Percentiles rank a stretch among this genome's conserved stretches.
Evolutionary conservation across 371 early-diverging fungal genomes (phyloP).

Genomic region (Mucor plumbeus): DNA sequence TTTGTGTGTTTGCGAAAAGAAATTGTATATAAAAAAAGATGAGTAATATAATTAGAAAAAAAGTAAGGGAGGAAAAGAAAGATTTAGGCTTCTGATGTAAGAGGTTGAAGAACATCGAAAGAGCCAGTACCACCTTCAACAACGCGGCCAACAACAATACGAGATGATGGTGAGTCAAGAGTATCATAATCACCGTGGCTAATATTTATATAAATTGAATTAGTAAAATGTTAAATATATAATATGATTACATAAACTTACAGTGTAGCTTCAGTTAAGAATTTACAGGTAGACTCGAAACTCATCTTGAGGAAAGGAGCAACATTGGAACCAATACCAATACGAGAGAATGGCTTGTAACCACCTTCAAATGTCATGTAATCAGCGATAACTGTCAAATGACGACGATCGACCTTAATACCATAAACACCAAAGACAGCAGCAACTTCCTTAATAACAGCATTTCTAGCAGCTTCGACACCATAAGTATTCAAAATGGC

Average conservation of each 20-base stretch:
- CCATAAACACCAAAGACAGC: conserved; percentile 98
- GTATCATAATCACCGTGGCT: conserved; percentile 87
- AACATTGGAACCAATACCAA: conserved; percentile 89
- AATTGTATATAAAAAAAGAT: conserved; percentile 6
- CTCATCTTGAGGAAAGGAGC: conserved; percentile 97
- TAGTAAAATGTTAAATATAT: background rate
- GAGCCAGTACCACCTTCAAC: conserved; percentile 95
- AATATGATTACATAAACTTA: conserved; percentile 41
- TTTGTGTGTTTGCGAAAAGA: conserved; percentile 6
- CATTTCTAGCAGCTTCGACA: conserved; percentile 97
- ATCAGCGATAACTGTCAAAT: conserved; percentile 98
- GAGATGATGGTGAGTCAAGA: conserved; percentile 88
- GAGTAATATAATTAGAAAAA: conserved; percentile 9
- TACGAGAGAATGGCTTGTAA: conserved; percentile 96
- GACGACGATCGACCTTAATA: conserved; percentile 95
- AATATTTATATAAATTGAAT: conserved; percentile 2
- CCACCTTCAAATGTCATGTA: conserved; percentile 99
- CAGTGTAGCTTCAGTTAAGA: conserved; percentile 91
- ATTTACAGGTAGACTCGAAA: conserved; percentile 95
- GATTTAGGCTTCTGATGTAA: conserved; percentile 30
- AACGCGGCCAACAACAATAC: conserved; percentile 93
- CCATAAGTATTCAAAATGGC: conserved; percentile 95
- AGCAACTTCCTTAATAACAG: conserved; percentile 96
- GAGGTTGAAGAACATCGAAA: conserved; percentile 85
- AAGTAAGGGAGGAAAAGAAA: background rate